Evolutionary conservation across 352 stramenopile species (phyloP).

Genomic region (Phytophthora multivora): DNA sequence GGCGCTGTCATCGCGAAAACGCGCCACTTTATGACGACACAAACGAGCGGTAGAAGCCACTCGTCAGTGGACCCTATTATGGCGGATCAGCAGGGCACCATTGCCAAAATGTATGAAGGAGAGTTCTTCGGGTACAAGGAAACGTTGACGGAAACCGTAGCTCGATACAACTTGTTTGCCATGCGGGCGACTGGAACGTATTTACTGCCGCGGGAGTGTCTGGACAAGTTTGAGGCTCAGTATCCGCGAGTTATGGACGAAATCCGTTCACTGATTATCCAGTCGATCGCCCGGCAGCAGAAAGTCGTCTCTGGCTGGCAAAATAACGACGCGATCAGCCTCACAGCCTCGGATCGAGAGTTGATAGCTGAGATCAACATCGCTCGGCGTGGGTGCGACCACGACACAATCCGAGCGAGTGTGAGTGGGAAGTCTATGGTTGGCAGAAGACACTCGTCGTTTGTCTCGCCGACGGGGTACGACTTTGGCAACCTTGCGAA

Average conservation of each 20-base stretch:
- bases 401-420: constrained; percentile 25
- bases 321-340: constrained; percentile 71
- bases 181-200: constrained; percentile 66
- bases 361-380: constrained; percentile 41
- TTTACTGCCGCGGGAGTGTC: constrained; percentile 59
- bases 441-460: constrained; percentile 16
- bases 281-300: constrained; percentile 80
- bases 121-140: constrained; percentile 87
- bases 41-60: constrained; percentile 9
- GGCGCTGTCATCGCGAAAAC: constrained; percentile 59
- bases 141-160: constrained; percentile 54
- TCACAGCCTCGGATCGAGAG: constrained; percentile 51
- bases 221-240: constrained; percentile 54
- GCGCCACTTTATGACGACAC: constrained; percentile 9
- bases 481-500: not conserved
- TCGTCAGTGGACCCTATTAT: constrained; percentile 29
- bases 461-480: not conserved
- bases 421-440: constrained; percentile 28
- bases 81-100: constrained; percentile 39
- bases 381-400: constrained; percentile 6
- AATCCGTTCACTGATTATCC: constrained; percentile 68
- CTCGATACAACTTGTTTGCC: constrained; percentile 75
- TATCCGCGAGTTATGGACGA: constrained; percentile 73
- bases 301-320: constrained; percentile 73
- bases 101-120: constrained; percentile 71